A percentile compares a stretch with the other conserved stretches of the same genome.
Evolutionary conservation across 805 yeast genomes (phyloP).

Genomic region (Cyberlindnera misumaiensis): DNA sequence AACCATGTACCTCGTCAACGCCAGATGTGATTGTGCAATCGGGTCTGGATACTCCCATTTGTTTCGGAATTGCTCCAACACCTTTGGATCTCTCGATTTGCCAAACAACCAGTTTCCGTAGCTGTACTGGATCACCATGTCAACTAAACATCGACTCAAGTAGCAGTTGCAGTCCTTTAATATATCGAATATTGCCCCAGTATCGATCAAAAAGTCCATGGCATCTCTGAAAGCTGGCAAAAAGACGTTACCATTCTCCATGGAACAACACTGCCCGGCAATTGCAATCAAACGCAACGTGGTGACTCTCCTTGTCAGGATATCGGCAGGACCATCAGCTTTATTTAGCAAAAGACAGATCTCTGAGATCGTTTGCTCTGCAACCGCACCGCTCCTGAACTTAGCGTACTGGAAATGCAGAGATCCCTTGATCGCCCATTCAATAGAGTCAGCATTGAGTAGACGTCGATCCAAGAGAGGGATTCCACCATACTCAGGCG

Average conservation of each 20-base stretch:
- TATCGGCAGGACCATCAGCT: slow-evolving; percentile 10
- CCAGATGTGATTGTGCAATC: slow-evolving; percentile 24
- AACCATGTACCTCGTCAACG: slow-evolving; percentile 28
- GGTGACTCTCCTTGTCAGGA: slow-evolving; percentile 23
- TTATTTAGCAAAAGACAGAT: slow-evolving; percentile 7
- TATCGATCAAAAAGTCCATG: slow-evolving; percentile 34
- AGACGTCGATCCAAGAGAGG: slow-evolving; percentile 8
- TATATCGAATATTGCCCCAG: slow-evolving; percentile 29
- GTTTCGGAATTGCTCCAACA: slow-evolving; percentile 20
- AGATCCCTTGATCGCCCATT: slow-evolving; percentile 8
- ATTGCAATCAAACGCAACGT: slow-evolving; percentile 28
- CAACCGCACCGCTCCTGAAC: slow-evolving; percentile 22
- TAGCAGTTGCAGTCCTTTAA: slow-evolving; percentile 18
- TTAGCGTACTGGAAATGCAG: slow-evolving; percentile 7
- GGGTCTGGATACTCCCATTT: slow-evolving; percentile 31
- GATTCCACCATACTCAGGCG: slow-evolving; percentile 12
- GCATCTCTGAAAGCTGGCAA: slow-evolving; percentile 31
- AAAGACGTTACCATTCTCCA: slow-evolving; percentile 32
- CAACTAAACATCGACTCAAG: slow-evolving; percentile 29
- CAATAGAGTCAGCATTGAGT: background rate
- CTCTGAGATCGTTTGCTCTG: slow-evolving; percentile 22
- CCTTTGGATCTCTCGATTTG: slow-evolving; percentile 10
- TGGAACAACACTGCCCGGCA: slow-evolving; percentile 25
- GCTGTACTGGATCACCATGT: slow-evolving; percentile 37
- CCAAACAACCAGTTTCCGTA: slow-evolving; percentile 38